A percentile compares a stretch with the other conserved stretches of the same genome.
phyloP scores from a whole-genome alignment of 1,139 yeast genomes.

The Taiozyma sp. region DNA sequence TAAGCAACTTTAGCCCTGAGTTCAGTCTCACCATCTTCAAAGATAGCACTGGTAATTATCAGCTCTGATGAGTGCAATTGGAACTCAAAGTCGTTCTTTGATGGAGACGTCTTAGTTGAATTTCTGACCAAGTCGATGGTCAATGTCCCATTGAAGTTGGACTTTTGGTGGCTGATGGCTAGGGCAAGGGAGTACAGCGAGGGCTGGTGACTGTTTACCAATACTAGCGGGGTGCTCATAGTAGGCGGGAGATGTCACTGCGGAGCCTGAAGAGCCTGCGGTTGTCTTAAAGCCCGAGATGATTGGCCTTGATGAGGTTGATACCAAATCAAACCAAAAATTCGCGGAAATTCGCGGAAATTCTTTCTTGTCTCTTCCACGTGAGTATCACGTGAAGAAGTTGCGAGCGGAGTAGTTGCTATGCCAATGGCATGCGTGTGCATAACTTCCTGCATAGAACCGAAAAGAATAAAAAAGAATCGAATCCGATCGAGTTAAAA shows the following conservation, averaged over 20 bases:
- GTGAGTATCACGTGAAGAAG: no score
- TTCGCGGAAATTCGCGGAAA: not conserved
- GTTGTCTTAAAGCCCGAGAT: not conserved
- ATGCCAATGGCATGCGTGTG: not conserved
- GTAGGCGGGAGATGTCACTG: not conserved
- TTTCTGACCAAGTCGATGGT: slow-evolving; percentile 32
- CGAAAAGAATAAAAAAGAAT: not conserved
- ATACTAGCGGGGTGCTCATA: not conserved
- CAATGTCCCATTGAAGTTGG: slow-evolving; percentile 50
- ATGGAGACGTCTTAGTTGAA: slow-evolving; percentile 5
- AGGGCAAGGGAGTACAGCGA: slow-evolving; percentile 39
- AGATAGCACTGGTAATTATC: slow-evolving; percentile 30
- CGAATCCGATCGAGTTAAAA: not conserved
- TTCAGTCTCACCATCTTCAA: slow-evolving; percentile 21
- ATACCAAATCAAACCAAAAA: no score
- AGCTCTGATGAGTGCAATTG: slow-evolving; percentile 40
- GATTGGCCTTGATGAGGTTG: not conserved
- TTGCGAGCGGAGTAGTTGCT: not conserved
- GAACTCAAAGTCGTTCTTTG: slow-evolving; percentile 26
- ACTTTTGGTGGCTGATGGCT: slow-evolving; percentile 43
- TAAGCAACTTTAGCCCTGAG: slow-evolving; percentile 30
- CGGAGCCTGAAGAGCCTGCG: not conserved
- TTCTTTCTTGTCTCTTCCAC: not conserved
- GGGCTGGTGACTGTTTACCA: slow-evolving; percentile 30
- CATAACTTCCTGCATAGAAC: no score